phyloP scores from a whole-genome alignment of 495 filamentous ascomycete species.

The Articulospora tetracladia region DNA sequence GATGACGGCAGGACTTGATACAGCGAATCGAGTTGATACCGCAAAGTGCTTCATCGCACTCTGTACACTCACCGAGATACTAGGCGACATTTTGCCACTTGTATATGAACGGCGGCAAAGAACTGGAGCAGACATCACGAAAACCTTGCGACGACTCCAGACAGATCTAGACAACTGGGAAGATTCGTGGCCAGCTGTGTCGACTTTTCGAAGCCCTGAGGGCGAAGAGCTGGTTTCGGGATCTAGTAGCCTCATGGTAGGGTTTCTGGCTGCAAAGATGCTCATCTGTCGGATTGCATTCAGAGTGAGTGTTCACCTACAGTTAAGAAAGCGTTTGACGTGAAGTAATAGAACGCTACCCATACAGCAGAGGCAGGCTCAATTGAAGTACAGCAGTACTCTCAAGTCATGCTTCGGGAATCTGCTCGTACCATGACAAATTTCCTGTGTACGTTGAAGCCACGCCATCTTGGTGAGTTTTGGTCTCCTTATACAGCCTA shows the following conservation, averaged over 20 bases:
- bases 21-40: slow-evolving; percentile 38
- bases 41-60: slow-evolving; percentile 49
- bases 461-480: slow-evolving; percentile 1
- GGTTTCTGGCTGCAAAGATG: slow-evolving; percentile 6
- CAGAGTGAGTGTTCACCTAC: slow-evolving; percentile 3
- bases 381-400: neutral
- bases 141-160: slow-evolving; percentile 35
- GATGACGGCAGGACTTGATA: slow-evolving; percentile 47
- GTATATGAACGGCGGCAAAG: slow-evolving; percentile 45
- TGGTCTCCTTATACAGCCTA: slow-evolving; percentile 9
- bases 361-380: neutral
- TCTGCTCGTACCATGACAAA: neutral
- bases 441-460: neutral
- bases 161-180: slow-evolving; percentile 40
- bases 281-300: slow-evolving; percentile 5
- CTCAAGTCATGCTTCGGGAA: neutral
- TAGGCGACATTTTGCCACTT: slow-evolving; percentile 46
- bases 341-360: neutral
- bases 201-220: neutral
- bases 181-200: slow-evolving; percentile 1
- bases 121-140: slow-evolving; percentile 25
- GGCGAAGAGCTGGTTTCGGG: neutral
- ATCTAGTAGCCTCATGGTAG: slow-evolving; percentile 3
- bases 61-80: slow-evolving; percentile 47
- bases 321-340: neutral